Percentiles rank a stretch among this genome's conserved stretches.
Conservation (phyloP, 345 rosid species). For the Citrus sinensis region DNA sequence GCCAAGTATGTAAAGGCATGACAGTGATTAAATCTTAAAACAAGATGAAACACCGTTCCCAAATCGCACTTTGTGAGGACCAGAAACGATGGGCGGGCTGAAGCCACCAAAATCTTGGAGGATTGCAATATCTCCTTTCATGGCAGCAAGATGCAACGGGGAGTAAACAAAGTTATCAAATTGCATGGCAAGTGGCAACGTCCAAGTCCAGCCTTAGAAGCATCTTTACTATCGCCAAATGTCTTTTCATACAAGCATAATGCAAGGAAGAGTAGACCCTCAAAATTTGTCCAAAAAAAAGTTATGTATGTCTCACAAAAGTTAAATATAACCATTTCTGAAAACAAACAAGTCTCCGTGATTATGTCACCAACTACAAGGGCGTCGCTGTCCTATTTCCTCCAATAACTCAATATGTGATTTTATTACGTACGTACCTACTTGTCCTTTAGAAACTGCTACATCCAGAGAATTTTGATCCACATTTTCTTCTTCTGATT, state of each 20-base stretch:
- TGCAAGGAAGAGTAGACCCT: slow-evolving; percentile 7
- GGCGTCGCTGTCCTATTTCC: too few species aligned
- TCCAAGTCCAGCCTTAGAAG: not conserved
- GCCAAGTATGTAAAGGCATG: not conserved
- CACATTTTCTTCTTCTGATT: not conserved
- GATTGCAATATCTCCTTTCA: slow-evolving; percentile 3
- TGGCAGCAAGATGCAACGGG: slow-evolving; percentile 11
- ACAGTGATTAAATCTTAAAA: not conserved
- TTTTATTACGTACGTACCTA: not conserved
- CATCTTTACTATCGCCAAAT: not conserved
- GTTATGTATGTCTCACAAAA: too few species aligned
- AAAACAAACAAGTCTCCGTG: too few species aligned
- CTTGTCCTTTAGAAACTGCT: slow-evolving; percentile 1
- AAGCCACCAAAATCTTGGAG: slow-evolving; percentile 2
- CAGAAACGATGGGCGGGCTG: slow-evolving; percentile 1
- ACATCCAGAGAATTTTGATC: not conserved
- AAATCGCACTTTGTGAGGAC: not conserved
- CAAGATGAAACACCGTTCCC: slow-evolving; percentile 14
- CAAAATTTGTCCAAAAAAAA: too few species aligned
- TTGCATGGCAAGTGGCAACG: not conserved
- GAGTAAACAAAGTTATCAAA: slow-evolving; percentile 4
- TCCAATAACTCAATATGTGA: too few species aligned
- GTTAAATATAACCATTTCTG: too few species aligned
- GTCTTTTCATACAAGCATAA: slow-evolving; percentile 1
- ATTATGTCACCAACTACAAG: too few species aligned